These are phyloP conservation scores for Penicillium sp. DNA, from an alignment of 2,329 filamentous ascomycete genomes.

Conservation along the genomic window DNA sequence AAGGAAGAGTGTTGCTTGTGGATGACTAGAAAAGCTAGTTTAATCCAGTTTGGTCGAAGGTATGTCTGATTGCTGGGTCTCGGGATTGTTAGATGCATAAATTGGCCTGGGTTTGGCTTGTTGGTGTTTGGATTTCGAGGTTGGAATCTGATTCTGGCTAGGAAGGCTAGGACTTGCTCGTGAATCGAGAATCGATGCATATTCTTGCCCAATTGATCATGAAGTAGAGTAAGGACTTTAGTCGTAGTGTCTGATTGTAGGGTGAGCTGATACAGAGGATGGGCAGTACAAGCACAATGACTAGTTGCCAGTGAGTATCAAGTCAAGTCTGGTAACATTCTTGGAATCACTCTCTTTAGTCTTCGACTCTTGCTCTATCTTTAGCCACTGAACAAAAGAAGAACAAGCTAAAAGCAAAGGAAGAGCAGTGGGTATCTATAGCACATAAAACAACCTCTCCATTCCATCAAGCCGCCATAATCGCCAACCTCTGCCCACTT, in stretches of 20 bases:
- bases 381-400: neutral
- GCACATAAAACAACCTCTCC: neutral
- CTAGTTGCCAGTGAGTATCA: neutral
- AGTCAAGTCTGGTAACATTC: neutral
- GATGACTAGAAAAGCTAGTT: neutral
- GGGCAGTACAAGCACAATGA: too few relatives aligned
- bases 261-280: too few relatives aligned
- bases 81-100: neutral
- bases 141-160: neutral
- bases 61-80: neutral
- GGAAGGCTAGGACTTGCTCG: neutral
- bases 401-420: neutral
- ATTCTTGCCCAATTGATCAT: too few relatives aligned
- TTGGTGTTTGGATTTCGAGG: neutral
- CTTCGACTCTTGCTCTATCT: neutral
- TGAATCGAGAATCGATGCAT: neutral
- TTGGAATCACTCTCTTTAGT: neutral
- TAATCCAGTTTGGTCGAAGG: neutral
- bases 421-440: neutral
- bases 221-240: too few relatives aligned
- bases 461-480: slow-evolving; percentile 31
- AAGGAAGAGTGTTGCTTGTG: neutral
- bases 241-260: too few relatives aligned
- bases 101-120: neutral
- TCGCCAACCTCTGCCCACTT: slow-evolving; percentile 32